phyloP scores from a whole-genome alignment of 2,329 filamentous ascomycete genomes.

The Ascochyta koolunga region DNA sequence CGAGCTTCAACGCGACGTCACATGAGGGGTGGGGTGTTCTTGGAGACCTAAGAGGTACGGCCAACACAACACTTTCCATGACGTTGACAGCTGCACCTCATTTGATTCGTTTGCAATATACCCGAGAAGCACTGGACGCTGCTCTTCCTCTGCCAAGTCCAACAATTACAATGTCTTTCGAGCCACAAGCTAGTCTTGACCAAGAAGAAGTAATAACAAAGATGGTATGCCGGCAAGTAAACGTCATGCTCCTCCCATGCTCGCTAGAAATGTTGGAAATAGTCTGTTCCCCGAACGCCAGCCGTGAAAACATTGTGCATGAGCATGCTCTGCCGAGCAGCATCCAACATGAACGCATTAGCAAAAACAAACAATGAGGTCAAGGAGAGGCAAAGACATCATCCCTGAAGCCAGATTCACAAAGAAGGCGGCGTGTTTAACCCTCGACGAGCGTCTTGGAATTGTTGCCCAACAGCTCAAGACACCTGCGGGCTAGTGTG shows the following conservation, averaged over 20 bases:
- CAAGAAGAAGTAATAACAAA: constrained; percentile 25
- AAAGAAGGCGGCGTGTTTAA: constrained; percentile 47
- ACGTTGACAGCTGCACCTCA: neutral
- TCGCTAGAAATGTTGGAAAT: constrained; percentile 47
- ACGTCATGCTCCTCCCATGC: constrained; percentile 47
- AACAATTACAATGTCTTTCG: constrained; percentile 35
- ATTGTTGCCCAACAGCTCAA: constrained; percentile 81
- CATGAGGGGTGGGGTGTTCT: constrained; percentile 8
- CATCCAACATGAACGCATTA: constrained; percentile 33
- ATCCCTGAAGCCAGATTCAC: constrained; percentile 32
- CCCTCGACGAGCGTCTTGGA: constrained; percentile 84
- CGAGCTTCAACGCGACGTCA: constrained; percentile 26
- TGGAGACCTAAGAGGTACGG: no score
- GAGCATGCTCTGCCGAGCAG: constrained; percentile 26
- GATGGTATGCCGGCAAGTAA: constrained; percentile 42
- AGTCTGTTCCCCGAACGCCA: constrained; percentile 40
- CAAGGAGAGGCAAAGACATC: constrained; percentile 27
- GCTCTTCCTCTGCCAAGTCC: constrained; percentile 20
- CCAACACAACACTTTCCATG: neutral
- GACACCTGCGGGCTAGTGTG: constrained; percentile 84
- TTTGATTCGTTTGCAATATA: constrained; percentile 11
- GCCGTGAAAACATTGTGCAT: constrained; percentile 26
- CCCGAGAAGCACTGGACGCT: constrained; percentile 6
- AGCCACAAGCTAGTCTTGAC: constrained; percentile 13
- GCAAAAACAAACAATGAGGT: constrained; percentile 31